Evolutionary conservation across 2,329 filamentous ascomycete species (phyloP).

Genomic region (Fusarium devonianum): DNA sequence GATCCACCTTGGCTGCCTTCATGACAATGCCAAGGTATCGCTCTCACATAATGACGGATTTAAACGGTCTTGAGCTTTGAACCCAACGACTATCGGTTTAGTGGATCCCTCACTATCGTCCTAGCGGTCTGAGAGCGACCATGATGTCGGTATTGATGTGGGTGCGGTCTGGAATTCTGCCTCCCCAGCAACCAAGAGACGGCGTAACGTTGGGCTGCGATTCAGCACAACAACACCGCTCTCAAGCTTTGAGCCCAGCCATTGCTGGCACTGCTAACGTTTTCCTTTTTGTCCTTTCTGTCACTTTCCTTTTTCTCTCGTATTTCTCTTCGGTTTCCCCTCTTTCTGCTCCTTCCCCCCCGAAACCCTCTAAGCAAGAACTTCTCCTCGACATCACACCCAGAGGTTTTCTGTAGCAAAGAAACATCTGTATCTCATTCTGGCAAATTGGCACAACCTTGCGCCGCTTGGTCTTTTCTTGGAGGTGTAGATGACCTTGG

Average conservation of each 20-base stretch:
- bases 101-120: constrained; percentile 19
- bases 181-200: constrained; percentile 31
- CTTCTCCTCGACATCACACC: constrained; percentile 8
- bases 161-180: constrained; percentile 25
- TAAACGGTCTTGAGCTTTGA: background rate
- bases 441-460: constrained; percentile 6
- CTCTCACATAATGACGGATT: background rate
- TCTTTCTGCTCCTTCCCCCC: constrained; percentile 6
- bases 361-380: background rate
- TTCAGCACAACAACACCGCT: constrained; percentile 15
- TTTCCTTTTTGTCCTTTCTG: constrained; percentile 11
- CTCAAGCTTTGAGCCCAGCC: constrained; percentile 27
- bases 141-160: constrained; percentile 3
- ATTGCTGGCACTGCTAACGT: constrained; percentile 9
- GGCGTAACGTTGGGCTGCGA: constrained; percentile 37
- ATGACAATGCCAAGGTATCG: no score
- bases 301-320: constrained; percentile 4
- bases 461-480: background rate
- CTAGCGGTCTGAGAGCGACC: constrained; percentile 23
- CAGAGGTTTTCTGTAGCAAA: background rate
- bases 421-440: constrained; percentile 15
- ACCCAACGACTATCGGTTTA: constrained; percentile 1
- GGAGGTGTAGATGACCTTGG: no score
- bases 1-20: background rate
- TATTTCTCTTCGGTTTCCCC: background rate